phyloP scores from a whole-genome alignment of 140 eudicot genomes.

The Ambrosia hybrid region DNA sequence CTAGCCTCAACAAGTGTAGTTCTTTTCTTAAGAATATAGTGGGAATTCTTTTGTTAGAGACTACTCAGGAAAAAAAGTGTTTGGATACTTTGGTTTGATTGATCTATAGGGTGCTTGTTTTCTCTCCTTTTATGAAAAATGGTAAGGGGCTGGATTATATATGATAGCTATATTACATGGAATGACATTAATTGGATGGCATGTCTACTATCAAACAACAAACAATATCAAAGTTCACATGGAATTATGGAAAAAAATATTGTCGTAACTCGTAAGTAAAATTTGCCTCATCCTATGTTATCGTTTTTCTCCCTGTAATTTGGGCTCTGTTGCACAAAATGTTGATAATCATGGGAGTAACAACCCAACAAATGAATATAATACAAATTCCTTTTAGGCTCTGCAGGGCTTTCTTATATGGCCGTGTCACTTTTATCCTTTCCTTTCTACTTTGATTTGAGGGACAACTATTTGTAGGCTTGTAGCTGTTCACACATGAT shows the following conservation, averaged over 20 bases:
- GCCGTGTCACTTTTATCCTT: neutral
- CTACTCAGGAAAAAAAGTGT: neutral
- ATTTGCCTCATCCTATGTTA: neutral
- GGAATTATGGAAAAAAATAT: neutral
- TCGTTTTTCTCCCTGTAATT: neutral
- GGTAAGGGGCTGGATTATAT: neutral
- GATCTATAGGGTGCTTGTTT: neutral
- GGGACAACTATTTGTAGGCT: neutral
- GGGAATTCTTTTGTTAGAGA: neutral
- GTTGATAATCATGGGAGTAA: neutral
- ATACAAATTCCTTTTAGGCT: neutral
- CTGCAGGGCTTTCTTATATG: neutral
- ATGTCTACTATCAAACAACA: slow-evolving; percentile 1
- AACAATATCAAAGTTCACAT: neutral
- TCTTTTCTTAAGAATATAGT: neutral
- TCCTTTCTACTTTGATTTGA: neutral
- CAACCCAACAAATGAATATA: neutral
- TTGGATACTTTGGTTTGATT: slow-evolving; percentile 2
- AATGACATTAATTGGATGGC: neutral
- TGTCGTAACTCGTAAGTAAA: neutral
- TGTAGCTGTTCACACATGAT: neutral
- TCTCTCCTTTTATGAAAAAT: neutral
- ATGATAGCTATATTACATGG: neutral
- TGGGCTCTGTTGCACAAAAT: neutral
- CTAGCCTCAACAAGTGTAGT: neutral